A percentile compares a stretch with the other conserved stretches of the same genome.
Evolutionary conservation across 139 green algal genomes (phyloP).

Genomic region (Picochlorum sp.): DNA sequence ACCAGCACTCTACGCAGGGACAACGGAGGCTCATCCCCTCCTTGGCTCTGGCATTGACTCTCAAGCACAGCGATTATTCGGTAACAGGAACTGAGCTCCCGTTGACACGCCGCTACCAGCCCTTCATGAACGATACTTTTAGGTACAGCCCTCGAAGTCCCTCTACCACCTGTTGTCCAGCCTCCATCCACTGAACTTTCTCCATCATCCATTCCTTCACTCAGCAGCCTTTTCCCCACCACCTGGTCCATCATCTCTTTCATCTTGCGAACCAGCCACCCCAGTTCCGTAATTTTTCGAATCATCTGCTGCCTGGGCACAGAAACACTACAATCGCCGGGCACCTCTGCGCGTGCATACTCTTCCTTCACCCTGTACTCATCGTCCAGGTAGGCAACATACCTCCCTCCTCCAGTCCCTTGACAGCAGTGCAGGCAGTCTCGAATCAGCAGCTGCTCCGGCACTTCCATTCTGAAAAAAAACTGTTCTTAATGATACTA

Average conservation of each 20-base stretch:
- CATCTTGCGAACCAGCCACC: constrained; percentile 43
- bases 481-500: too few species aligned
- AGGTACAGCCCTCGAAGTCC: too few species aligned
- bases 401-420: constrained; percentile 48
- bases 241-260: not conserved
- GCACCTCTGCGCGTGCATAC: not conserved
- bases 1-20: constrained; percentile 70
- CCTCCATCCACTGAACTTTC: too few species aligned
- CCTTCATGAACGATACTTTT: constrained; percentile 16
- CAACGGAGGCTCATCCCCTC: constrained; percentile 14
- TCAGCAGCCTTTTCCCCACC: too few species aligned
- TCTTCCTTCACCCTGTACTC: not conserved
- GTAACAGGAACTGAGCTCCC: constrained; percentile 72
- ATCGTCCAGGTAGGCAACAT: constrained; percentile 17
- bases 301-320: constrained; percentile 25
- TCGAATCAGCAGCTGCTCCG: constrained; percentile 61
- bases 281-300: constrained; percentile 49
- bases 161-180: too few species aligned
- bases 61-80: constrained; percentile 81
- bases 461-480: not conserved
- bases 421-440: constrained; percentile 73
- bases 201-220: too few species aligned
- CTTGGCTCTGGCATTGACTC: constrained; percentile 26
- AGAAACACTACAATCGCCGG: constrained; percentile 12
- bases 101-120: constrained; percentile 14